Percentiles rank a stretch among this genome's conserved stretches.
Conservation (phyloP, 2,329 filamentous ascomycete species). For the Thelonectria discophora region DNA sequence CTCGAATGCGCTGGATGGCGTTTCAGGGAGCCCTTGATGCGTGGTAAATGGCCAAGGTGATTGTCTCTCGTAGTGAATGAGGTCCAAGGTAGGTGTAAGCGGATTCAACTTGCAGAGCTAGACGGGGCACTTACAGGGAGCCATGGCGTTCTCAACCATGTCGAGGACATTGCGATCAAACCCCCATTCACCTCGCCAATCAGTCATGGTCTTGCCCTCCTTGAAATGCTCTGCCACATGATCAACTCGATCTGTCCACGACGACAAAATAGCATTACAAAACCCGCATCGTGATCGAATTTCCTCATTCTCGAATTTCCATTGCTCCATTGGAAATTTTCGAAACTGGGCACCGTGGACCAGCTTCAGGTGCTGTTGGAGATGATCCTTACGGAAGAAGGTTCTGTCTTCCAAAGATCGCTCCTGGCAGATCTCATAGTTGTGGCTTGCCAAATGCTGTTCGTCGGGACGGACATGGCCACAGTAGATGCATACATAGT, state of each 20-base stretch:
- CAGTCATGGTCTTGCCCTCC: conserved; percentile 51
- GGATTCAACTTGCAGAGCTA: conserved; percentile 23
- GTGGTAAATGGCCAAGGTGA: conserved; percentile 46
- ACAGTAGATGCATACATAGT: conserved; percentile 55
- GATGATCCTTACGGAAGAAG: conserved; percentile 55
- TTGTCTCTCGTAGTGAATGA: conserved; percentile 51
- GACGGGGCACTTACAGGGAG: conserved; percentile 46
- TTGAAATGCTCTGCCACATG: conserved; percentile 56
- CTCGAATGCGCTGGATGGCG: conserved; percentile 44
- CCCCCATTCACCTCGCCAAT: conserved; percentile 56
- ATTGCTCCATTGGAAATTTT: conserved; percentile 55
- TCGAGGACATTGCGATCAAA: conserved; percentile 48
- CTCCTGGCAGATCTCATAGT: conserved; percentile 57
- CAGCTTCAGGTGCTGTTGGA: conserved; percentile 54
- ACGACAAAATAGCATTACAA: conserved; percentile 48
- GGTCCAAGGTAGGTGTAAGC: conserved; percentile 33
- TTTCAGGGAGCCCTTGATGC: conserved; percentile 25
- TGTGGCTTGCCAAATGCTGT: conserved; percentile 49
- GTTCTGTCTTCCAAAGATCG: conserved; percentile 46
- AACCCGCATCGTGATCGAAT: conserved; percentile 54
- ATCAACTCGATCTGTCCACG: conserved; percentile 49
- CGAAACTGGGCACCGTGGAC: conserved; percentile 53
- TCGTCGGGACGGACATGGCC: conserved; percentile 43
- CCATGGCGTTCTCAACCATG: conserved; percentile 53
- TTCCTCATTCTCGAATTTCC: conserved; percentile 48